phyloP scores from a whole-genome alignment of 2,329 filamentous ascomycete species.

The Lecanicillium sp. region DNA sequence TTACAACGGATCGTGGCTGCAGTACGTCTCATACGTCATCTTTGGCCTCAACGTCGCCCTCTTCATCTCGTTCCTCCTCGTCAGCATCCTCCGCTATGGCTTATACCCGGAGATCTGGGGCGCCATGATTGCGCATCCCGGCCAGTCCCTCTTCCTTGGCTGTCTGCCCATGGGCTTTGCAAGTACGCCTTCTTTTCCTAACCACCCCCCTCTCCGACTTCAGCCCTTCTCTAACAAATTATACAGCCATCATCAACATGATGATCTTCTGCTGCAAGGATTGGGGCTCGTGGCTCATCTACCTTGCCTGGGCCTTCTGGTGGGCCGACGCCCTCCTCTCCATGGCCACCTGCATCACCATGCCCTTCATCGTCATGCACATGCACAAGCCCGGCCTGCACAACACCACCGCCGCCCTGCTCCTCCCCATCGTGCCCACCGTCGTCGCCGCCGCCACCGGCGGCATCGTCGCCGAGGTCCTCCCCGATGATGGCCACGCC shows the following conservation, averaged over 20 bases:
- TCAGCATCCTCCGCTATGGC: constrained; percentile 55
- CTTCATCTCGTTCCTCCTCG: constrained; percentile 47
- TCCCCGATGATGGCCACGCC: constrained; percentile 49
- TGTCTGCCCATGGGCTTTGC: constrained; percentile 64
- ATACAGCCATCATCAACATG: constrained; percentile 58
- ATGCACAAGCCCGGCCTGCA: constrained; percentile 41
- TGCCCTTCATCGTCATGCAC: constrained; percentile 51
- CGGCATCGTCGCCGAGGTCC: constrained; percentile 54
- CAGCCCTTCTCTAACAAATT: no score
- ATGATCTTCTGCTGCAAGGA: constrained; percentile 54
- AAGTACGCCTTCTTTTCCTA: constrained; percentile 27
- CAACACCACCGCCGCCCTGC: constrained; percentile 57
- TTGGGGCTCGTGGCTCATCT: constrained; percentile 55
- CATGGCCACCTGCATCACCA: constrained; percentile 46
- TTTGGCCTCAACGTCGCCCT: constrained; percentile 55
- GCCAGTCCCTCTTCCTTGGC: constrained; percentile 62
- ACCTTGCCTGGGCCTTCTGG: constrained; percentile 52
- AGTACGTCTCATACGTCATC: constrained; percentile 53
- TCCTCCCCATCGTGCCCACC: constrained; percentile 61
- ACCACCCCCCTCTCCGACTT: not conserved
- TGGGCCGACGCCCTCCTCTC: constrained; percentile 50
- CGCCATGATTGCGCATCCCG: constrained; percentile 60
- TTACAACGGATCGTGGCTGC: constrained; percentile 51
- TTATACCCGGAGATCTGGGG: constrained; percentile 61
- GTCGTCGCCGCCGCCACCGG: constrained; percentile 61